Evolutionary conservation across 768 basidiomycete species (phyloP).

Genomic region (Mycena belliarum): DNA sequence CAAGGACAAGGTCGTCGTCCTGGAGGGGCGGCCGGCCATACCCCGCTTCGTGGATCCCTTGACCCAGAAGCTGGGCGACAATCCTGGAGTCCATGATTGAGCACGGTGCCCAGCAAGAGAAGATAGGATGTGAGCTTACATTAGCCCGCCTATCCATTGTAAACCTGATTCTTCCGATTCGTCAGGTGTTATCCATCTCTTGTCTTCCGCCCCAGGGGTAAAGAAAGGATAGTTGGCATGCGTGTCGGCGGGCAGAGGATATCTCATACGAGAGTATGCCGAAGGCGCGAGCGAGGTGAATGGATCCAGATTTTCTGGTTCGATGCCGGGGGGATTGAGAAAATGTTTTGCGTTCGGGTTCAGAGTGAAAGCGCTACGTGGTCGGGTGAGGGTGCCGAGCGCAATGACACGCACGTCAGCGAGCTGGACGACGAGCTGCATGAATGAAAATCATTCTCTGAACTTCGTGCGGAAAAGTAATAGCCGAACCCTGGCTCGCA

Average conservation of each 20-base stretch:
- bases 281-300: slow-evolving; percentile 4
- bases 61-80: slow-evolving; percentile 56
- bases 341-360: slow-evolving; percentile 72
- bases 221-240: slow-evolving; percentile 72
- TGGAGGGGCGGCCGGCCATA: slow-evolving; percentile 40
- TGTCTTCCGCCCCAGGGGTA: slow-evolving; percentile 69
- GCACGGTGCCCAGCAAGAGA: slow-evolving; percentile 4
- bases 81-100: slow-evolving; percentile 45
- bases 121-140: slow-evolving; percentile 50
- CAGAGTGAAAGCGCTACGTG: slow-evolving; percentile 54
- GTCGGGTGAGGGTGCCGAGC: slow-evolving; percentile 63
- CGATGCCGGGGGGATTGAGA: slow-evolving; percentile 69
- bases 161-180: slow-evolving; percentile 58
- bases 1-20: slow-evolving; percentile 50
- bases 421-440: slow-evolving; percentile 67
- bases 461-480: slow-evolving; percentile 4
- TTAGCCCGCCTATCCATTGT: slow-evolving; percentile 72
- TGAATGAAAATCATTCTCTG: not conserved
- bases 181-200: slow-evolving; percentile 57
- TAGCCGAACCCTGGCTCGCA: slow-evolving; percentile 59
- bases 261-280: slow-evolving; percentile 45
- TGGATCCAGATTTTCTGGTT: slow-evolving; percentile 29
- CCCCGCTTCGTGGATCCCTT: slow-evolving; percentile 39
- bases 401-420: slow-evolving; percentile 73
- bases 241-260: slow-evolving; percentile 56